Evolutionary conservation across 176 grass and related monocot genomes (phyloP).

Genomic region (Phragmites australis): DNA sequence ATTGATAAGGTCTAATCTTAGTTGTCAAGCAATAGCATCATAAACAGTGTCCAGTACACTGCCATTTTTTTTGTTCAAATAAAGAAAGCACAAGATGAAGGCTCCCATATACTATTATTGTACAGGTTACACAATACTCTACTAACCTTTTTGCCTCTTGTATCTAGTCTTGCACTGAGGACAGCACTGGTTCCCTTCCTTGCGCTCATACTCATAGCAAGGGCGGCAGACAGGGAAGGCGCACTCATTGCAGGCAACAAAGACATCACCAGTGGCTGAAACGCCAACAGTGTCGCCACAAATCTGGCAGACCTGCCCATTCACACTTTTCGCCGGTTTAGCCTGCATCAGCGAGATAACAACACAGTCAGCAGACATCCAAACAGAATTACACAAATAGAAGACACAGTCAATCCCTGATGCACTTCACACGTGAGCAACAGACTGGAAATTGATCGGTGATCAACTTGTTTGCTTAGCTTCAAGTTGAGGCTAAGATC

Average conservation of each 20-base stretch:
- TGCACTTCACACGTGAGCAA: background rate
- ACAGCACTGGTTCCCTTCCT: slow-evolving; percentile 92
- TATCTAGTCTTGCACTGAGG: slow-evolving; percentile 99
- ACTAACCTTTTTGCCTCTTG: slow-evolving; percentile 95
- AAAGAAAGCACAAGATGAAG: background rate
- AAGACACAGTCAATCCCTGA: background rate
- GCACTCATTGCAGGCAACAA: slow-evolving; percentile 99
- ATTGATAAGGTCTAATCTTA: background rate
- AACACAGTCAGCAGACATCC: slow-evolving; percentile 23
- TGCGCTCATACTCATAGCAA: slow-evolving; percentile 99
- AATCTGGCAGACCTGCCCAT: slow-evolving; percentile 88
- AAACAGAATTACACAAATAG: background rate
- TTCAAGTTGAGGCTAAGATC: background rate
- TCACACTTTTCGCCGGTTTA: slow-evolving; percentile 56
- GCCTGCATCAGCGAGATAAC: slow-evolving; percentile 52
- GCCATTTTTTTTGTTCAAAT: background rate
- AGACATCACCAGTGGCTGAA: slow-evolving; percentile 72
- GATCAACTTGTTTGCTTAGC: background rate
- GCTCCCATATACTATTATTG: background rate
- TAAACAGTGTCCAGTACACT: background rate
- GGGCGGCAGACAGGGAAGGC: slow-evolving; percentile 97
- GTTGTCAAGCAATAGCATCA: background rate
- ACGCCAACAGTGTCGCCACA: slow-evolving; percentile 82
- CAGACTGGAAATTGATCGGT: background rate
- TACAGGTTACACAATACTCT: background rate